Conservation (phyloP, 192 early-diverging fungal genomes). For the Lobosporangium transversale region DNA sequence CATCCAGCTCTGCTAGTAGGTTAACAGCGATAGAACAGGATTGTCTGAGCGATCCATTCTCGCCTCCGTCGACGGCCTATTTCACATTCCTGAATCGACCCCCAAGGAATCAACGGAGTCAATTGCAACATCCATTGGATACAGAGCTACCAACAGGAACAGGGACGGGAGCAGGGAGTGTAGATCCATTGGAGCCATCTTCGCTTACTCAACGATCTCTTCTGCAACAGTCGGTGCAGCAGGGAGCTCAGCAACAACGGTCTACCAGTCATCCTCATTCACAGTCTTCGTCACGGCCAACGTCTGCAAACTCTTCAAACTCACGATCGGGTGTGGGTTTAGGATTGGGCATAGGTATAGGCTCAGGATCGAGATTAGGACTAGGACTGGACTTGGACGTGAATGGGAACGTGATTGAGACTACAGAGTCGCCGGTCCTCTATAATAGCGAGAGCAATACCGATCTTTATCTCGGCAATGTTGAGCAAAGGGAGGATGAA, state of each 20-base stretch:
- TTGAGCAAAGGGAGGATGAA: not conserved
- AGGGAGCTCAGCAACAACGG: no score
- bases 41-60: slow-evolving; percentile 32
- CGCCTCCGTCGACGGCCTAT: slow-evolving; percentile 42
- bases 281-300: no score
- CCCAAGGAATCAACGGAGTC: slow-evolving; percentile 20
- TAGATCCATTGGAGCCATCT: slow-evolving; percentile 42
- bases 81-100: slow-evolving; percentile 46
- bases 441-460: not conserved
- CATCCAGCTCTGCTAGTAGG: not conserved
- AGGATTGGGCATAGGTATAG: not conserved
- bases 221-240: no score
- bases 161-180: not conserved
- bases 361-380: not conserved
- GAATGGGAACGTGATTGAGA: not conserved
- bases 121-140: slow-evolving; percentile 34
- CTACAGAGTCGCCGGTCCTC: not conserved
- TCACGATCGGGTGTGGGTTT: not conserved
- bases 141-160: slow-evolving; percentile 4
- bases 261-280: no score
- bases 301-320: not conserved
- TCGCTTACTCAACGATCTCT: no score
- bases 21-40: slow-evolving; percentile 20
- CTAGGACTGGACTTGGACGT: not conserved
- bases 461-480: not conserved